Conservation (phyloP, 1,139 yeast species). For the Debaryomycetaceae sp. region DNA sequence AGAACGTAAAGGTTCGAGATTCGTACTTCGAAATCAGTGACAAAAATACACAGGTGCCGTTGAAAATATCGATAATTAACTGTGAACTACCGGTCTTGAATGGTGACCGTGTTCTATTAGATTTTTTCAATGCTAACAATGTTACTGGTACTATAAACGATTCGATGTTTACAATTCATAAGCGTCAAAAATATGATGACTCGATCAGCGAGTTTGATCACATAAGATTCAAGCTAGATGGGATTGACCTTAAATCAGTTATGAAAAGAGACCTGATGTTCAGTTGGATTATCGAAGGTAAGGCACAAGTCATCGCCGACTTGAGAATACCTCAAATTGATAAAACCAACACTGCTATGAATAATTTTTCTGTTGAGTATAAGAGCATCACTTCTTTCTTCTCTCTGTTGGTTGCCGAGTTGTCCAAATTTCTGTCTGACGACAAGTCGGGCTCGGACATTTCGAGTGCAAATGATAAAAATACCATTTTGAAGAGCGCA, state of each 20-base stretch:
- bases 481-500: slow-evolving; percentile 37
- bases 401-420: slow-evolving; percentile 25
- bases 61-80: slow-evolving; percentile 57
- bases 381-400: slow-evolving; percentile 24
- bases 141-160: slow-evolving; percentile 73
- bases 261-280: slow-evolving; percentile 45
- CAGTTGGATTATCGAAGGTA: slow-evolving; percentile 70
- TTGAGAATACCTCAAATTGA: slow-evolving; percentile 55
- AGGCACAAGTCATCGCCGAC: slow-evolving; percentile 67
- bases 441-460: slow-evolving; percentile 4
- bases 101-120: slow-evolving; percentile 56
- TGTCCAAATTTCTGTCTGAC: slow-evolving; percentile 18
- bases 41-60: slow-evolving; percentile 27
- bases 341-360: slow-evolving; percentile 14
- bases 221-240: slow-evolving; percentile 62
- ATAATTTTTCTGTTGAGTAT: slow-evolving; percentile 21
- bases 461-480: slow-evolving; percentile 15
- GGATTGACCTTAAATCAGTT: slow-evolving; percentile 51
- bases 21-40: slow-evolving; percentile 47
- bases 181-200: slow-evolving; percentile 32
- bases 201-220: slow-evolving; percentile 31
- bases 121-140: slow-evolving; percentile 64
- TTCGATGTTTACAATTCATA: slow-evolving; percentile 71
- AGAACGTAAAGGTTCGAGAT: slow-evolving; percentile 52
- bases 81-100: slow-evolving; percentile 62